Percentiles rank a stretch among this genome's conserved stretches.
phyloP scores from a whole-genome alignment of 2,329 filamentous ascomycete species.

The Ophiostoma himal-ulmi region DNA sequence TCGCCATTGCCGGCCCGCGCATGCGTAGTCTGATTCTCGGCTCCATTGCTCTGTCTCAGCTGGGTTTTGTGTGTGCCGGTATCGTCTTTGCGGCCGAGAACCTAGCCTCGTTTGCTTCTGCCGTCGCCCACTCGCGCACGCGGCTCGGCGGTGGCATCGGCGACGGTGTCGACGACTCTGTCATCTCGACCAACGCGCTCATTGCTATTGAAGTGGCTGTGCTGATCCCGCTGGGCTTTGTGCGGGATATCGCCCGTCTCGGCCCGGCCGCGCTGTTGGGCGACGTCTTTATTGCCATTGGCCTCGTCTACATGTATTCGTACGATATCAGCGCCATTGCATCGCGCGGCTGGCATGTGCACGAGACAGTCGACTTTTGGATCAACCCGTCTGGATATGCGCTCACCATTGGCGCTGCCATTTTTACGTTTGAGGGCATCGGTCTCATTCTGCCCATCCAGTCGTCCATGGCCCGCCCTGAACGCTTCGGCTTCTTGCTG shows the following conservation, averaged over 20 bases:
- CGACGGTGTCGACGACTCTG: slow-evolving; percentile 36
- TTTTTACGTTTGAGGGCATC: slow-evolving; percentile 75
- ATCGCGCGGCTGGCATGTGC: slow-evolving; percentile 45
- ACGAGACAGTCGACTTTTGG: slow-evolving; percentile 52
- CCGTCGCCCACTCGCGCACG: slow-evolving; percentile 41
- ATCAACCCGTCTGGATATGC: slow-evolving; percentile 67
- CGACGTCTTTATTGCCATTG: slow-evolving; percentile 66
- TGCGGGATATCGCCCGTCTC: slow-evolving; percentile 70
- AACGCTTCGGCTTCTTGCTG: slow-evolving; percentile 61
- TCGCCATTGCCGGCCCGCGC: slow-evolving; percentile 56
- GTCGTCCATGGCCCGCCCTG: slow-evolving; percentile 65
- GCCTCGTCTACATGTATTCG: slow-evolving; percentile 66
- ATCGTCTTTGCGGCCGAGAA: slow-evolving; percentile 76
- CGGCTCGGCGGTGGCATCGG: neutral
- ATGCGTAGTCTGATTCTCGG: slow-evolving; percentile 61
- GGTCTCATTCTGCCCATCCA: slow-evolving; percentile 72
- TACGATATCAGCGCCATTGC: slow-evolving; percentile 58
- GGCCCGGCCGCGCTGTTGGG: slow-evolving; percentile 63
- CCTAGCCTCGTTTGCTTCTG: slow-evolving; percentile 59
- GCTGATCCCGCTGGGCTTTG: slow-evolving; percentile 61
- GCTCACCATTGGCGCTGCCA: slow-evolving; percentile 64
- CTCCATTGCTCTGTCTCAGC: slow-evolving; percentile 67
- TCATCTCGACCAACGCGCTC: slow-evolving; percentile 50
- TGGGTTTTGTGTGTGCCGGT: slow-evolving; percentile 72
- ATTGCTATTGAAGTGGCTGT: slow-evolving; percentile 61